Evolutionary conservation across 2,329 filamentous ascomycete species (phyloP).

Genomic region (Alternaria incomplexa): DNA sequence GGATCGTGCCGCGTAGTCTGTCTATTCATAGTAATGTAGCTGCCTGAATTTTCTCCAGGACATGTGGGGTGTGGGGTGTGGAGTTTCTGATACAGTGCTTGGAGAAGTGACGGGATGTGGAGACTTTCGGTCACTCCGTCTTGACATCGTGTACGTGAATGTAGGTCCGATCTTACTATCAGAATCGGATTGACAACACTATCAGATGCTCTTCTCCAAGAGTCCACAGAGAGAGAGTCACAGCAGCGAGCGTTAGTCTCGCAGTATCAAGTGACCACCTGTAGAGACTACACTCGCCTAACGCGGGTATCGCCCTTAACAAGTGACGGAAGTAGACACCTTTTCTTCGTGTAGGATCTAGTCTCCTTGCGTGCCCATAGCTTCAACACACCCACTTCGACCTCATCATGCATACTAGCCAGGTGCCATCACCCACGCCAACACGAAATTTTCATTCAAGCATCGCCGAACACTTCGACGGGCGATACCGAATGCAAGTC

Average conservation of each 20-base stretch:
- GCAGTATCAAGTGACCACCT: neutral
- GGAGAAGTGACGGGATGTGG: neutral
- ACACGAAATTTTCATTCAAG: neutral
- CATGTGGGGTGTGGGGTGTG: neutral
- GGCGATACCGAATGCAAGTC: neutral
- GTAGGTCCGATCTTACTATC: neutral
- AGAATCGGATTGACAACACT: neutral
- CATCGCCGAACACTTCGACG: neutral
- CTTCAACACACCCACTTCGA: neutral
- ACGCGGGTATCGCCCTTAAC: neutral
- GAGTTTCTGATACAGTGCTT: neutral
- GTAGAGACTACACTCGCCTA: neutral
- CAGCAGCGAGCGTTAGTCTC: neutral
- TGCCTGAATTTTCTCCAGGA: neutral
- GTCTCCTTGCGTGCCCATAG: neutral
- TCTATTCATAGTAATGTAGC: neutral
- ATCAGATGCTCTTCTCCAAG: neutral
- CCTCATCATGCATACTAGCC: neutral
- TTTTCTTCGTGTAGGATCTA: neutral
- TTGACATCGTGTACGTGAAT: neutral
- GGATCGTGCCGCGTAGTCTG: neutral
- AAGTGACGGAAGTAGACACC: neutral
- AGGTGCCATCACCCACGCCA: neutral
- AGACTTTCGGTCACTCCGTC: neutral
- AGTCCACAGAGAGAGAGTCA: fast-evolving